Base-by-base conservation (phyloP, 2,329 filamentous ascomycete species). In the Microsporum audouinii region DNA sequence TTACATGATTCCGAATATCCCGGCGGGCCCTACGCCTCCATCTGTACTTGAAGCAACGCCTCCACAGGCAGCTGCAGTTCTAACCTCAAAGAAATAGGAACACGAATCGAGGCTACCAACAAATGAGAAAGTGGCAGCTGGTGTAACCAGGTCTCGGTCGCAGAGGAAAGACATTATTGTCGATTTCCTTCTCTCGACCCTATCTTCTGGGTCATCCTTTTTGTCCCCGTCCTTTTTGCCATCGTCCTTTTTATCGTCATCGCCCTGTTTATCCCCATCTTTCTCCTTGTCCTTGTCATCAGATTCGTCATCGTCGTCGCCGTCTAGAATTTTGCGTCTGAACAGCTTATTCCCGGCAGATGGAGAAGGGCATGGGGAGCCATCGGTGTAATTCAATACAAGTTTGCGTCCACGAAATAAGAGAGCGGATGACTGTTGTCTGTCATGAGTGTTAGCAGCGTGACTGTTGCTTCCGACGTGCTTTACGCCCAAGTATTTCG, bases 21-120 rank as follows among this genome's bases (percentile, higher is more conserved):
- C 90, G 76, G 72, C 88, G 69, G 74, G 94, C 77, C 70, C 88
- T 75, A 79, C 87, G 77, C 75, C 86, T 8, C 79, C 79, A 62
- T 84, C 80, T 56, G 79, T 78, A 63, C 79, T 79, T 7, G 77
- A 76, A 61, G 83, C 81, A 31, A 84, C 79, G 78, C 78, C 91
- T 75, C 76, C 89, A 80, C 94, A 99, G 8, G 91, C 92, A 66
- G 90, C 88, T 53, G 84, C 81, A 29, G 89, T 94, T 65, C 92
- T 88, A 57, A 91, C 87, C 73, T 97, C 91, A 77, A 99, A 99
- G 75, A 95, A 88, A 76, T 97, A 99, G 34, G 89, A 85, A 79
- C 94, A 99, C 63, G 95, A 87, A 71, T 97, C 91, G 45, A 89
- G 87, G 63, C 91, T 87, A 62, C 88, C 89, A 62, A 97, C 87